Conservation (phyloP, 805 yeast genomes). For the Lipomyces kockii region DNA sequence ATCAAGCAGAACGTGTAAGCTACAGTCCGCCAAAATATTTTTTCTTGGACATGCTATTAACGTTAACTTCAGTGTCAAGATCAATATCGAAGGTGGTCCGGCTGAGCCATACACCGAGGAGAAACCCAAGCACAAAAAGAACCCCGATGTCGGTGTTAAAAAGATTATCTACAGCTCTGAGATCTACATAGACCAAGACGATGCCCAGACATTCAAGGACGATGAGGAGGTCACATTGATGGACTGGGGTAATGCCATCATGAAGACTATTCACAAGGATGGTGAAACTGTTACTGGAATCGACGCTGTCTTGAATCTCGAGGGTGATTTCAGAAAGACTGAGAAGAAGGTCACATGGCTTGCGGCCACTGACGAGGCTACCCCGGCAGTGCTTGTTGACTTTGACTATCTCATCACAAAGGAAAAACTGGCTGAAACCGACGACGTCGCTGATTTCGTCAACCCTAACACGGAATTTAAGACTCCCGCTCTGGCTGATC, state of each 20-base stretch:
- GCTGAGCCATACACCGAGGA: slow-evolving; percentile 63
- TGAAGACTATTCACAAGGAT: slow-evolving; percentile 69
- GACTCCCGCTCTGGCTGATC: slow-evolving; percentile 76
- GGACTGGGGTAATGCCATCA: slow-evolving; percentile 98
- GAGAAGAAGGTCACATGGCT: slow-evolving; percentile 95
- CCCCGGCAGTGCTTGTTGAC: slow-evolving; percentile 78
- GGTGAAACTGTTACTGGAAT: slow-evolving; percentile 62
- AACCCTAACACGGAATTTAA: slow-evolving; percentile 88
- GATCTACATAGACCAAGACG: slow-evolving; percentile 82
- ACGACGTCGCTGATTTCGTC: slow-evolving; percentile 87
- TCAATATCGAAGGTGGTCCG: slow-evolving; percentile 71
- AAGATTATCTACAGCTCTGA: slow-evolving; percentile 68
- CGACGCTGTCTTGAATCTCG: slow-evolving; percentile 81
- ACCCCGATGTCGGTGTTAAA: slow-evolving; percentile 86
- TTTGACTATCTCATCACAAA: slow-evolving; percentile 94
- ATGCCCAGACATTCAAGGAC: slow-evolving; percentile 71
- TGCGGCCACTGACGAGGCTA: slow-evolving; percentile 75
- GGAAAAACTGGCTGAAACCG: slow-evolving; percentile 93
- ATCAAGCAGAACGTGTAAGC: slow-evolving; percentile 54
- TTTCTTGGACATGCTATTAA: not conserved
- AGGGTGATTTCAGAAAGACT: slow-evolving; percentile 96
- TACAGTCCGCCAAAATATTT: not conserved
- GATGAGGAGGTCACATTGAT: slow-evolving; percentile 95
- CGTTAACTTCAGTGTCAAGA: slow-evolving; percentile 54
- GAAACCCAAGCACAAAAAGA: slow-evolving; percentile 93